phyloP scores from a whole-genome alignment of 2,329 filamentous ascomycete species.

The Monosporascus ibericus region DNA sequence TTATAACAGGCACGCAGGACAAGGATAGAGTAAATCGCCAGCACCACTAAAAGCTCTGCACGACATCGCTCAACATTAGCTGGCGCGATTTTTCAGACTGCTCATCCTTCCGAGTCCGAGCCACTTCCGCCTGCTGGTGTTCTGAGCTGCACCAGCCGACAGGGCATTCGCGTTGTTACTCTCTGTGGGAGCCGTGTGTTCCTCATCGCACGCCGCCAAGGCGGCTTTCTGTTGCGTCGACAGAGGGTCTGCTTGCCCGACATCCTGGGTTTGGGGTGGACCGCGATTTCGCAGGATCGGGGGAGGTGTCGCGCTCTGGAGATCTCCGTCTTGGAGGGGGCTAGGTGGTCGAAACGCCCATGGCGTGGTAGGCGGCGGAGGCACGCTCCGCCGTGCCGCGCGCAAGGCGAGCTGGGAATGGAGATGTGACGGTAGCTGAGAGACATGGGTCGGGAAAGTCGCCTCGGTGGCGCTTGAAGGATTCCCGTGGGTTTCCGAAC shows the following conservation, averaged over 20 bases:
- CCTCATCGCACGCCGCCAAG: background rate
- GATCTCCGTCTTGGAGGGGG: constrained; percentile 34
- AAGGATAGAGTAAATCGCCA: too few relatives aligned
- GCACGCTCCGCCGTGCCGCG: constrained; percentile 22
- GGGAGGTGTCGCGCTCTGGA: constrained; percentile 47
- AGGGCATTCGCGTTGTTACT: background rate
- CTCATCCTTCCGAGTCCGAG: constrained; percentile 22
- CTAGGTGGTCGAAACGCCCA: constrained; percentile 33
- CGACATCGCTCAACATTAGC: constrained; percentile 8
- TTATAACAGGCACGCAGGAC: background rate
- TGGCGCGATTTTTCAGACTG: constrained; percentile 16
- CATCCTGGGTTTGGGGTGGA: constrained; percentile 1
- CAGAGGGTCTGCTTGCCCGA: background rate
- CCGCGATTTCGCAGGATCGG: constrained; percentile 44
- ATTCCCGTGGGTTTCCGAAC: constrained; percentile 29
- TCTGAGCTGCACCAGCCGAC: constrained; percentile 3
- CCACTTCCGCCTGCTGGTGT: constrained; percentile 20
- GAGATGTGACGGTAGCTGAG: constrained; percentile 10
- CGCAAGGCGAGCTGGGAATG: constrained; percentile 5
- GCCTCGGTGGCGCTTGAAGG: constrained; percentile 10
- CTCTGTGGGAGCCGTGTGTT: background rate
- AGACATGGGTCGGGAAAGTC: constrained; percentile 12
- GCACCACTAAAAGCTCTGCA: background rate
- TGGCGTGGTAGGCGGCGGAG: constrained; percentile 21
- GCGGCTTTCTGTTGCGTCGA: too few relatives aligned